phyloP scores from a whole-genome alignment of 164 flowering plant species.

The Sextonia rubra region DNA sequence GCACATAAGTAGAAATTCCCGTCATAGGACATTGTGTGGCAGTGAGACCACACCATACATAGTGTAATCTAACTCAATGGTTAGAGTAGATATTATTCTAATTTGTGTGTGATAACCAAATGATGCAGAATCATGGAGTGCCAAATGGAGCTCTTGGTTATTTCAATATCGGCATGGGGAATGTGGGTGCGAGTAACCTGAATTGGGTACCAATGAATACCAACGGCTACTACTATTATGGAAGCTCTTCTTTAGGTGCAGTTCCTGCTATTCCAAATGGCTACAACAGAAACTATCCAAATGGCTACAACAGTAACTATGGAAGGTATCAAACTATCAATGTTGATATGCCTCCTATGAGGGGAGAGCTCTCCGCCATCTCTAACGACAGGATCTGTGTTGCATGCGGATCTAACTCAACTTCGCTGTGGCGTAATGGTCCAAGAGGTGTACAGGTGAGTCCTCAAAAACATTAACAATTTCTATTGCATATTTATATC shows the following conservation, averaged over 20 bases:
- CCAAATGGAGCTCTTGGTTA: too few species aligned
- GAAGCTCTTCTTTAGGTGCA: not conserved
- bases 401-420: constrained; percentile 3
- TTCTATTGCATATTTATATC: too few species aligned
- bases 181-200: not conserved
- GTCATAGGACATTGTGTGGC: too few species aligned
- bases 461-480: not conserved
- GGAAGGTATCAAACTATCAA: not conserved
- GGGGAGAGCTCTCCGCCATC: too few species aligned
- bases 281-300: not conserved
- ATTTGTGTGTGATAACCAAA: too few species aligned
- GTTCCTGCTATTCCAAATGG: not conserved
- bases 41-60: too few species aligned
- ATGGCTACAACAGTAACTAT: not conserved
- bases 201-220: not conserved
- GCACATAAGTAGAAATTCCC: too few species aligned
- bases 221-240: not conserved
- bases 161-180: not conserved
- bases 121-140: too few species aligned
- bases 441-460: constrained; percentile 3
- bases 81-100: too few species aligned
- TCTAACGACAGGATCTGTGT: not conserved
- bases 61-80: too few species aligned
- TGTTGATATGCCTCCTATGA: not conserved
- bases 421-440: constrained; percentile 12